Evolutionary conservation across 2,329 filamentous ascomycete species (phyloP).

Genomic region (Zarea fungicola): DNA sequence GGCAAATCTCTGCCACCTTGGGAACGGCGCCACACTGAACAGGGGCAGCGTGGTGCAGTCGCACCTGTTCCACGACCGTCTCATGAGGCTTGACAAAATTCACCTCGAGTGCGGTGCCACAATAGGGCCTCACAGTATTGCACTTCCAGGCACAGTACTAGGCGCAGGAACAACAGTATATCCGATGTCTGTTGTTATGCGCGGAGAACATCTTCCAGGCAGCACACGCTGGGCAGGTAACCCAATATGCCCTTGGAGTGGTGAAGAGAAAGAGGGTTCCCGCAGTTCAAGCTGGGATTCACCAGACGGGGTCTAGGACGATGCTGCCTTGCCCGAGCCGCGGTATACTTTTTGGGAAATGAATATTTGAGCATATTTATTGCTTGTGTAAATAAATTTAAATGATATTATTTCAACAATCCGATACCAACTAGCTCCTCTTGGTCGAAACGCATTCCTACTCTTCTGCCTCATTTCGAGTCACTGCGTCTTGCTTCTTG

Average conservation of each 20-base stretch:
- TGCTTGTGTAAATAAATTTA: too few species aligned
- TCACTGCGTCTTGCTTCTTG: too few species aligned
- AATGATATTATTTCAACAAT: too few species aligned
- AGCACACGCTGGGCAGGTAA: slow-evolving; percentile 19
- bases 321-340: too few species aligned
- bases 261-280: background rate
- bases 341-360: too few species aligned
- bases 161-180: slow-evolving; percentile 18
- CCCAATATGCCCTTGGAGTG: slow-evolving; percentile 17
- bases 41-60: slow-evolving; percentile 18
- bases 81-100: slow-evolving; percentile 20
- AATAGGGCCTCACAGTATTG: slow-evolving; percentile 16
- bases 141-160: slow-evolving; percentile 19
- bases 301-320: background rate
- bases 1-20: slow-evolving; percentile 16
- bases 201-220: slow-evolving; percentile 18
- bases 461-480: too few species aligned
- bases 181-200: slow-evolving; percentile 18
- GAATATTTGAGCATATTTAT: too few species aligned
- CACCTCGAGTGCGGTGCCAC: slow-evolving; percentile 17
- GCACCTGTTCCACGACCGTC: slow-evolving; percentile 19
- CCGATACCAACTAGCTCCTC: too few species aligned
- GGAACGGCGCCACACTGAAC: slow-evolving; percentile 18
- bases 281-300: slow-evolving; percentile 7
- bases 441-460: too few species aligned